These are phyloP conservation scores for sweet orange (Citrus sinensis) DNA, from an alignment of 345 rosid species.

Conservation along the genomic window DVS_A1.0 CM039162.1:24527001-24527500, in stretches of 20 bases:
- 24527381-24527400: background rate
- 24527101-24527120: background rate
- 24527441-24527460: background rate
- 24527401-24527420: constrained; percentile 1
- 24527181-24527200: background rate
- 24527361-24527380: background rate
- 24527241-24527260: background rate
- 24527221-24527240: background rate
- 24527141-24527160: background rate
- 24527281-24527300: too few relatives aligned
- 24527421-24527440: background rate
- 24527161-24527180: background rate
- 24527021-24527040: background rate
- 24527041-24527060: background rate
- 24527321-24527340: background rate
- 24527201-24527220: background rate
- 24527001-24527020: background rate
- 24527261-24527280: background rate
- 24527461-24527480: background rate
- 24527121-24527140: background rate
- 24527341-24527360: background rate
- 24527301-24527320: background rate
- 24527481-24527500: background rate
- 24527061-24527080: background rate
- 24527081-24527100: background rate